A percentile compares a stretch with the other conserved stretches of the same genome.
Evolutionary conservation across 805 yeast genomes (phyloP).

Genomic region (Saccharomycopsis synnaedendra): DNA sequence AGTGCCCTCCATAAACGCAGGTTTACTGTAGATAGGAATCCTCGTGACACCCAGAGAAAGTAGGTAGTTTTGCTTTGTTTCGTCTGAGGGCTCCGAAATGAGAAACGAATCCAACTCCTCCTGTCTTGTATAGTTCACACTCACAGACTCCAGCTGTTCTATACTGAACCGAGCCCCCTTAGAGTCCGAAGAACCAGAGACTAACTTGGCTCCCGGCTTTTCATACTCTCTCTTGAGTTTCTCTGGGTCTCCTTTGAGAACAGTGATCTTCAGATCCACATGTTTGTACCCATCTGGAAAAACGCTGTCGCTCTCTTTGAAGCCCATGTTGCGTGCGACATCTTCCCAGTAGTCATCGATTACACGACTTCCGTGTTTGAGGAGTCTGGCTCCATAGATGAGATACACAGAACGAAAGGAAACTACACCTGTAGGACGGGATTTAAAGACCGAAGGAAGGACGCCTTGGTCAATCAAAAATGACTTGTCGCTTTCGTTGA

Average conservation of each 20-base stretch:
- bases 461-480: conserved; percentile 15
- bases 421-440: conserved; percentile 19
- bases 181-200: background rate
- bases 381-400: conserved; percentile 38
- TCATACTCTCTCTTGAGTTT: background rate
- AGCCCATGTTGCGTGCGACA: conserved; percentile 29
- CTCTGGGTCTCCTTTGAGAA: background rate
- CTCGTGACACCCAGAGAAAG: conserved; percentile 13
- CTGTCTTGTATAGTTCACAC: conserved; percentile 9
- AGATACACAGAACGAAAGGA: conserved; percentile 36
- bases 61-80: conserved; percentile 15
- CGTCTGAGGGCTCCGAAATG: conserved; percentile 9
- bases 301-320: conserved; percentile 35
- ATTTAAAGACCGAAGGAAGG: conserved; percentile 12
- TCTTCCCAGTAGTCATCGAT: conserved; percentile 49
- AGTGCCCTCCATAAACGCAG: conserved; percentile 2
- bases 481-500: conserved; percentile 13
- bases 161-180: conserved; percentile 1
- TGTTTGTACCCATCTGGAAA: conserved; percentile 6
- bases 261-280: background rate
- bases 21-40: conserved; percentile 7
- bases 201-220: background rate
- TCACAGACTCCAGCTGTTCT: background rate
- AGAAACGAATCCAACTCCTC: conserved; percentile 6
- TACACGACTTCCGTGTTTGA: conserved; percentile 36